Evolutionary conservation across 179 eudicot species (phyloP).

Genomic region (Silene noctiflora): DNA sequence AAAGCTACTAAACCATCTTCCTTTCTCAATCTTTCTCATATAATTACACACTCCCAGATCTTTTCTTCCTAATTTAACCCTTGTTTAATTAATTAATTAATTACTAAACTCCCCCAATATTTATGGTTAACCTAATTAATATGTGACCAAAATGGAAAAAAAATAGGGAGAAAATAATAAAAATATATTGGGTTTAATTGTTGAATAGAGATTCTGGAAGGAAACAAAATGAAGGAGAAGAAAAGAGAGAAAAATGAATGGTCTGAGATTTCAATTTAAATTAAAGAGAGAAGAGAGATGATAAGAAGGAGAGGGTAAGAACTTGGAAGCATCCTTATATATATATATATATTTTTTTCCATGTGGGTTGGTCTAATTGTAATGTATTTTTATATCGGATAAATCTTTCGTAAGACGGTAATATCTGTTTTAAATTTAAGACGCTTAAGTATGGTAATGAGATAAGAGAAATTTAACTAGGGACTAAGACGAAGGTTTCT

Average conservation of each 20-base stretch:
- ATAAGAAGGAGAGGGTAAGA: neutral
- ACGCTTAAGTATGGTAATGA: too few relatives aligned
- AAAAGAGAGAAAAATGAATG: slow-evolving; percentile 13
- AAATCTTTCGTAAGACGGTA: too few relatives aligned
- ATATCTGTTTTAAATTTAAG: too few relatives aligned
- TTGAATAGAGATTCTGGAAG: slow-evolving; percentile 8
- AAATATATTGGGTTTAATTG: too few relatives aligned
- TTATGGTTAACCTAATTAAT: neutral
- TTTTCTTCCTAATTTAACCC: slow-evolving; percentile 6
- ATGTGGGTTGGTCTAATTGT: neutral
- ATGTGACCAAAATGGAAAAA: neutral
- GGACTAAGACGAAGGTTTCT: too few relatives aligned
- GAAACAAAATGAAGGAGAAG: neutral
- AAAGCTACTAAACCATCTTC: slow-evolving; percentile 6
- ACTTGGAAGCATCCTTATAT: slow-evolving; percentile 8
- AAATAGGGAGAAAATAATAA: slow-evolving; percentile 1
- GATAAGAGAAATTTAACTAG: too few relatives aligned
- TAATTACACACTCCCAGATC: slow-evolving; percentile 21
- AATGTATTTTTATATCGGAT: too few relatives aligned
- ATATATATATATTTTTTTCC: neutral
- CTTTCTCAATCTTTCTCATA: slow-evolving; percentile 28
- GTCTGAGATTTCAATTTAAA: slow-evolving; percentile 20
- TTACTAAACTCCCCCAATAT: neutral
- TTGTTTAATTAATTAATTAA: neutral
- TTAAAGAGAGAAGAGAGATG: slow-evolving; percentile 5